Percentiles rank a stretch among this genome's conserved stretches.
phyloP scores from a whole-genome alignment of 768 basidiomycete genomes.

The Termitomyces sp. region DNA sequence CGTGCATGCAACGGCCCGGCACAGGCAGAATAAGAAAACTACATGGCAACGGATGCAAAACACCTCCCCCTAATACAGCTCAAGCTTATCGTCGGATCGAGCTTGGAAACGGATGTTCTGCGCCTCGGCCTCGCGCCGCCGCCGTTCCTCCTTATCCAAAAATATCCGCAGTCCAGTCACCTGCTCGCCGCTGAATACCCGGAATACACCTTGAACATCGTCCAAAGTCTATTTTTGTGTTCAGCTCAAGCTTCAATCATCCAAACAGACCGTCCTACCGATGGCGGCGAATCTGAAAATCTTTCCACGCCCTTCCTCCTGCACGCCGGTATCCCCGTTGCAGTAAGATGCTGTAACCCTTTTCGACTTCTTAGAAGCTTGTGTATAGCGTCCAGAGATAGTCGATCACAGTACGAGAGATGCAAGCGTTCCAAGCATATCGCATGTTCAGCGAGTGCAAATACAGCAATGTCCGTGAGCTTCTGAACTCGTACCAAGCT shows the following conservation, averaged over 20 bases:
- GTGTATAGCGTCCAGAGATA: slow-evolving; percentile 75
- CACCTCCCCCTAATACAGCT: slow-evolving; percentile 44
- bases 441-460: slow-evolving; percentile 71
- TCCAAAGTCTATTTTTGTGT: slow-evolving; percentile 48
- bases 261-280: slow-evolving; percentile 34
- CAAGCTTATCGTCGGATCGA: slow-evolving; percentile 60
- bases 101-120: slow-evolving; percentile 54
- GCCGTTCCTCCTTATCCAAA: slow-evolving; percentile 63
- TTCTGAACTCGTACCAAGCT: slow-evolving; percentile 77
- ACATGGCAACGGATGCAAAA: slow-evolving; percentile 4
- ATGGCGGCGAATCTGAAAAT: slow-evolving; percentile 73
- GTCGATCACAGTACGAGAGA: slow-evolving; percentile 78
- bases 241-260: neutral
- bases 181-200: slow-evolving; percentile 74
- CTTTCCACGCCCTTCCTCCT: slow-evolving; percentile 62
- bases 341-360: slow-evolving; percentile 67
- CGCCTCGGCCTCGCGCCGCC: slow-evolving; percentile 54
- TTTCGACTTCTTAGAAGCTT: slow-evolving; percentile 55
- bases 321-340: slow-evolving; percentile 77
- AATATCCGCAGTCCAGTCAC: slow-evolving; percentile 58
- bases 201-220: slow-evolving; percentile 64
- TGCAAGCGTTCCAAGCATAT: slow-evolving; percentile 73
- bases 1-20: too few relatives aligned
- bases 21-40: neutral
- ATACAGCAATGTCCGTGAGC: slow-evolving; percentile 80